A percentile compares a stretch with the other conserved stretches of the same genome.
These are phyloP conservation scores for Calvatia gigantea DNA, from an alignment of 768 basidiomycete genomes.

Conservation along the genomic window DNA sequence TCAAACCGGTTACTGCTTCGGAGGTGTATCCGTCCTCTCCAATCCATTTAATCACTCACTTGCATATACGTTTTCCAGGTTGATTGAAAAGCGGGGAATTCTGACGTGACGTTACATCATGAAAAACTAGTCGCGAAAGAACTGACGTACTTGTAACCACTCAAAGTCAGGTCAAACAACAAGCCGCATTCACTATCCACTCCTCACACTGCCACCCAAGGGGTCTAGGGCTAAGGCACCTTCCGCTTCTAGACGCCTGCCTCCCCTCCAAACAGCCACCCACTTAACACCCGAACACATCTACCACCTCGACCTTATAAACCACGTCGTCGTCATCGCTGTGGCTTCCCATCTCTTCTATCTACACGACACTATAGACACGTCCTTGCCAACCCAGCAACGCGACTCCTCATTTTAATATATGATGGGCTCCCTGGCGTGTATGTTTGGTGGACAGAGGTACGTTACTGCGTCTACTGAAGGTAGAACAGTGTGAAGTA, in stretches of 20 bases:
- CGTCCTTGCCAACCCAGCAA: conserved; percentile 71
- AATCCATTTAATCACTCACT: too few relatives aligned
- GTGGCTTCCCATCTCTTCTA: conserved; percentile 90
- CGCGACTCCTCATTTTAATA: conserved; percentile 94
- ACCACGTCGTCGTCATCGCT: conserved; percentile 81
- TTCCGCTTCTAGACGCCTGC: conserved; percentile 87
- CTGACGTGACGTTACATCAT: too few relatives aligned
- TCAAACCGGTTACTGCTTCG: too few relatives aligned
- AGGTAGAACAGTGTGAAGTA: conserved; percentile 88
- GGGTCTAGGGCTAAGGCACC: too few relatives aligned
- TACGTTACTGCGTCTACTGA: conserved; percentile 94
- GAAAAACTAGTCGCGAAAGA: too few relatives aligned
- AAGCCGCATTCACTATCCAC: too few relatives aligned
- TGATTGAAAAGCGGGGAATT: too few relatives aligned
- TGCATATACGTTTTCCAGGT: too few relatives aligned
- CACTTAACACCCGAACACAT: conserved; percentile 80
- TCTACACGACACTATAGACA: conserved; percentile 82
- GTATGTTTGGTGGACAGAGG: conserved; percentile 94
- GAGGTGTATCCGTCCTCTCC: too few relatives aligned
- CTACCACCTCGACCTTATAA: conserved; percentile 78
- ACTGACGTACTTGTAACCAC: too few relatives aligned
- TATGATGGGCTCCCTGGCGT: conserved; percentile 87
- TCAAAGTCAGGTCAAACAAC: too few relatives aligned
- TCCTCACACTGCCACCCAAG: too few relatives aligned
- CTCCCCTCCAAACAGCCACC: conserved; percentile 55